Percentiles rank a stretch among this genome's conserved stretches.
Conservation (phyloP, 371 early-diverging fungal genomes). For the Mucor racemosus region DNA sequence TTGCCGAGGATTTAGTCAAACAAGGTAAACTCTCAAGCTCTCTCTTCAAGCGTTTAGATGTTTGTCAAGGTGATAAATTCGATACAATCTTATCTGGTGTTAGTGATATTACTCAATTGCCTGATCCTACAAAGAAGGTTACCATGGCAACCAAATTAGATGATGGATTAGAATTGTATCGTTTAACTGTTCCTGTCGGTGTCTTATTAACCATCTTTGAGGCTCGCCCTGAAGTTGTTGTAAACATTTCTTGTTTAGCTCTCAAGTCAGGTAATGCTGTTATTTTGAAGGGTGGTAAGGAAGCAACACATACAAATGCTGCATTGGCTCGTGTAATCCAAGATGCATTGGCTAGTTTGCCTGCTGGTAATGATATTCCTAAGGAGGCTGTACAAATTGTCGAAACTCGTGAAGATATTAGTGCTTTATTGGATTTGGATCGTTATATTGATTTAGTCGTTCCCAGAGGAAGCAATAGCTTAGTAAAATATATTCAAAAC, state of each 20-base stretch:
- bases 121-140: slow-evolving; percentile 85
- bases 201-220: slow-evolving; percentile 96
- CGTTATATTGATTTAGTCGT: slow-evolving; percentile 94
- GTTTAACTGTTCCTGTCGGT: slow-evolving; percentile 92
- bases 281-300: slow-evolving; percentile 95
- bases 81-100: slow-evolving; percentile 88
- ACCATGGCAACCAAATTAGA: slow-evolving; percentile 83
- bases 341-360: slow-evolving; percentile 72
- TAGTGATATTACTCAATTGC: slow-evolving; percentile 81
- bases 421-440: slow-evolving; percentile 83
- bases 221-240: slow-evolving; percentile 98
- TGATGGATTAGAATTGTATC: slow-evolving; percentile 82
- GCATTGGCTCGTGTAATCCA: slow-evolving; percentile 78
- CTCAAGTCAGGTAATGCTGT: slow-evolving; percentile 97
- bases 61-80: slow-evolving; percentile 85
- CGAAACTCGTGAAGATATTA: slow-evolving; percentile 86
- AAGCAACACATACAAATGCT: slow-evolving; percentile 79
- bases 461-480: slow-evolving; percentile 89
- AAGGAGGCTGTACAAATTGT: slow-evolving; percentile 87
- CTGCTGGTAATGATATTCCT: slow-evolving; percentile 60
- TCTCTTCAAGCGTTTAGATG: slow-evolving; percentile 90
- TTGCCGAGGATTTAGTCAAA: slow-evolving; percentile 72
- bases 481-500: slow-evolving; percentile 90
- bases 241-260: slow-evolving; percentile 94
- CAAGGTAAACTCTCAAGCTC: slow-evolving; percentile 77